Conservation (phyloP, 2,329 filamentous ascomycete genomes). For the Aschersonia sp. region DNA sequence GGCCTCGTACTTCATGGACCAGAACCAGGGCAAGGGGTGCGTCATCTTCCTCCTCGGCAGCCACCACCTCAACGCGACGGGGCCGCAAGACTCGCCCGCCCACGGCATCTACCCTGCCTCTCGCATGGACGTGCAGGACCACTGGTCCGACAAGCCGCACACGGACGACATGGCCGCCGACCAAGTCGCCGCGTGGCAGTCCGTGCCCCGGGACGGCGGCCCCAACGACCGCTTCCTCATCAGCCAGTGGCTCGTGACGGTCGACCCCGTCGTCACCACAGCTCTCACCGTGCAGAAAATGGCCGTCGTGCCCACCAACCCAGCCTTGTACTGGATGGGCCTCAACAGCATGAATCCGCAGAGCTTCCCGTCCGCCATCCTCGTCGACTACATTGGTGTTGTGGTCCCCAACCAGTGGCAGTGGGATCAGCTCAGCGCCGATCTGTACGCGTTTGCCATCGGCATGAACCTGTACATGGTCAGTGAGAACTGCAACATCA, state of each 20-base stretch:
- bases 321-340: constrained; percentile 19
- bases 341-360: constrained; percentile 13
- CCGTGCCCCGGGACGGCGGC: constrained; percentile 6
- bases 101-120: constrained; percentile 16
- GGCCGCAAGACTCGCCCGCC: constrained; percentile 6
- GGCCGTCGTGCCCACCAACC: constrained; percentile 17
- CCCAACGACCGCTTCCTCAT: constrained; percentile 13
- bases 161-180: constrained; percentile 10
- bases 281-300: constrained; percentile 12
- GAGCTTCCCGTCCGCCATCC: constrained; percentile 15
- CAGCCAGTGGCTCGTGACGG: constrained; percentile 17
- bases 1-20: constrained; percentile 15
- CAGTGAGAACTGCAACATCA: constrained; percentile 17
- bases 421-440: constrained; percentile 11
- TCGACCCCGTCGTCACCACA: constrained; percentile 12
- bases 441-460: constrained; percentile 16
- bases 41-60: constrained; percentile 17
- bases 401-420: constrained; percentile 12
- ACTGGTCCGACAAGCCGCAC: constrained; percentile 16
- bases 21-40: constrained; percentile 17
- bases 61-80: constrained; percentile 7
- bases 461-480: constrained; percentile 15
- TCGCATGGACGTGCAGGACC: constrained; percentile 12
- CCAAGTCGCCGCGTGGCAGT: constrained; percentile 10
- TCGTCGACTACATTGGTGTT: constrained; percentile 17